Conservation (phyloP, 108 stramenopile species). For the Cyclotella baltica region DNA sequence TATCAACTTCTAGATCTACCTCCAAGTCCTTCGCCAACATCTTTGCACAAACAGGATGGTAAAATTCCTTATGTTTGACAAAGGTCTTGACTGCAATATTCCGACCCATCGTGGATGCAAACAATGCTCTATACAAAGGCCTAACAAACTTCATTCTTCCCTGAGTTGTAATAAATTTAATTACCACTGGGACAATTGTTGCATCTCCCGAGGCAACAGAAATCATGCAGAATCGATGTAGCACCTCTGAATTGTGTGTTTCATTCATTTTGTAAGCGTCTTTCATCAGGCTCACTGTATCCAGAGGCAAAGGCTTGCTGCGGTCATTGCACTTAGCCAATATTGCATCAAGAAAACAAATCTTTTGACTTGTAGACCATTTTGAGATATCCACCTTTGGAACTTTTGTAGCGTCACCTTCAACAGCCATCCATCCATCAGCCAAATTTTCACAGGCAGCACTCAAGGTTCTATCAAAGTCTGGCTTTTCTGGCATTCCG, state of each 20-base stretch:
- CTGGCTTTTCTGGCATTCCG: conserved; percentile 85
- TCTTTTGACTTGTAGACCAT: conserved; percentile 89
- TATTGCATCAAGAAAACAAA: conserved; percentile 87
- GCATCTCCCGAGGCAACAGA: conserved; percentile 80
- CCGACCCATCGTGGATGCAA: conserved; percentile 69
- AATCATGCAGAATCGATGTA: conserved; percentile 91
- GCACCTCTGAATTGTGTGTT: conserved; percentile 89
- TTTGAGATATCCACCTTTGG: conserved; percentile 53
- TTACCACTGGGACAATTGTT: conserved; percentile 68
- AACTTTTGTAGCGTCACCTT: conserved; percentile 13
- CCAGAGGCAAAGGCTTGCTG: conserved; percentile 55
- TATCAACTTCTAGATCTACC: not conserved
- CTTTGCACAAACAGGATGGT: conserved; percentile 95
- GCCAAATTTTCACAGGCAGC: conserved; percentile 77
- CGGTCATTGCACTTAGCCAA: conserved; percentile 37
- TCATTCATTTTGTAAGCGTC: conserved; percentile 64
- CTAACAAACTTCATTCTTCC: conserved; percentile 99
- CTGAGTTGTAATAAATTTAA: conserved; percentile 93
- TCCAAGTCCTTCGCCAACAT: conserved; percentile 23
- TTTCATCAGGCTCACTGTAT: conserved; percentile 78
- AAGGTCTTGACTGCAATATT: conserved; percentile 83
- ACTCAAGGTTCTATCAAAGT: conserved; percentile 81
- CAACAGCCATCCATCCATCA: conserved; percentile 43
- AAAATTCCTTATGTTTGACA: conserved; percentile 81
- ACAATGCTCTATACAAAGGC: conserved; percentile 90